These are phyloP conservation scores for Coemansia sp. DNA, from an alignment of 192 early-diverging fungal genomes.

Conservation along the genomic window DNA sequence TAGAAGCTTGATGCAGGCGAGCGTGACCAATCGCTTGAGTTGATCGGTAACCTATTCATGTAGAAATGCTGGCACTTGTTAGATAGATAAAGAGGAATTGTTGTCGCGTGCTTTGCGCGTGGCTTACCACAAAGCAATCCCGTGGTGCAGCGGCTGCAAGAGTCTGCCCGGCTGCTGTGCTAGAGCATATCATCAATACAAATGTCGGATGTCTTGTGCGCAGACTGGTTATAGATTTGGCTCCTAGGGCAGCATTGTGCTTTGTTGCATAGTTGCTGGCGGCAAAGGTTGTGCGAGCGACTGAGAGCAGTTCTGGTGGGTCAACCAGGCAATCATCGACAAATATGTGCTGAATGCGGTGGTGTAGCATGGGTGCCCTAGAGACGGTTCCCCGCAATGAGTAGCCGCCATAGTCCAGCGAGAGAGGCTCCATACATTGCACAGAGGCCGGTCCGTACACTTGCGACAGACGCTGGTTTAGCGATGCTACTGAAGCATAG, in stretches of 20 bases:
- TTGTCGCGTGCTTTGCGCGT: background rate
- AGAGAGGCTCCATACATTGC: constrained; percentile 25
- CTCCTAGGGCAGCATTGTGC: background rate
- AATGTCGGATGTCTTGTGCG: constrained; percentile 25
- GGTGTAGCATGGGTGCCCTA: constrained; percentile 12
- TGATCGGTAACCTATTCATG: background rate
- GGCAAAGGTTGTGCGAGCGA: constrained; percentile 13
- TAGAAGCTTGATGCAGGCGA: constrained; percentile 45
- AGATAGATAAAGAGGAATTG: background rate
- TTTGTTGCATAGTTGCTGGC: constrained; percentile 15
- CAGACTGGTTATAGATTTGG: background rate
- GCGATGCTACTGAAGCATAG: constrained; percentile 20
- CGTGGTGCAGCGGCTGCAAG: background rate
- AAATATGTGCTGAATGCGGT: constrained; percentile 38
- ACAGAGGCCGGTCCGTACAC: constrained; percentile 27
- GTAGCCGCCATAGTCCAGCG: constrained; percentile 16
- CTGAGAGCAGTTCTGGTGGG: constrained; percentile 11
- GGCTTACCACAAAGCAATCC: background rate
- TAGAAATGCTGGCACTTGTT: background rate
- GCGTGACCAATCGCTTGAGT: constrained; percentile 19
- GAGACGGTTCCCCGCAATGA: constrained; percentile 36
- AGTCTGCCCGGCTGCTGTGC: background rate
- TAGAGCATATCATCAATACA: constrained; percentile 21
- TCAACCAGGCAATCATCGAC: constrained; percentile 4
- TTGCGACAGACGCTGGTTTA: constrained; percentile 39